Base-by-base conservation (phyloP, 2,329 filamentous ascomycete genomes). In the Colletotrichum eremochloae region DNA sequence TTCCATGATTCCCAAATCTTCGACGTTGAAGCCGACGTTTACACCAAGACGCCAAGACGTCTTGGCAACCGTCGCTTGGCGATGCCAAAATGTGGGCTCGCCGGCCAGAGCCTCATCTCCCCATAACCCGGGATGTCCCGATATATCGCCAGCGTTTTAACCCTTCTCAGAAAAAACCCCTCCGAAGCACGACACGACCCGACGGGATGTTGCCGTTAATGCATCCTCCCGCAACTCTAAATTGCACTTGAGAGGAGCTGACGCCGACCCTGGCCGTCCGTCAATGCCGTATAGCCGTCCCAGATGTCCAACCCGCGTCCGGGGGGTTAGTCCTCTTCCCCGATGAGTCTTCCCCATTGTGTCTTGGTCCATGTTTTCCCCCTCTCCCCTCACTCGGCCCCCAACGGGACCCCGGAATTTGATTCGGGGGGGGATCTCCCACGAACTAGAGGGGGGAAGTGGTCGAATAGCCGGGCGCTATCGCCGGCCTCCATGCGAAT, bases 21-120 rank as follows among this genome's bases (percentile, higher is more conserved):
- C 2, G 24, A 12, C 5, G 48, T 14, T 14, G 20, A 33, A 55
- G 15, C 20, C 40, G 57, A 62, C 50, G 57, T 67, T 57, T 11
- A 44, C n/a, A 53, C 29, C 61, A 71, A 60, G 52, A 46, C 67
- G 68, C 65, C 68, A 68, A 71, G 68, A 24, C 12, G 20, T n/a
- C 65, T 71, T 71, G 64, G 64, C 68, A 46, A 40, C 11, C 29
- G 50, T 42, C 15, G 63, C 63, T 68, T 71, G 48, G 68, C 63
- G 42, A 53, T 58, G 36, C 46, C 29, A 67, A 56, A 58, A 58
- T 53, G 29, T 46, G 66, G 66, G 40, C 64, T 68, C 24, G 18
- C 58, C 60, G 56, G 18, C 33, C 60, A 72, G 69, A 69, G 69
- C 69, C 69, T 69, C 66, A 72, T 69, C 66, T 50, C 29, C 66